Evolutionary conservation across 2,329 filamentous ascomycete species (phyloP), one percentile per base, ranked within the genome.

Genomic region (Arthrinium puccinioides): DNA sequence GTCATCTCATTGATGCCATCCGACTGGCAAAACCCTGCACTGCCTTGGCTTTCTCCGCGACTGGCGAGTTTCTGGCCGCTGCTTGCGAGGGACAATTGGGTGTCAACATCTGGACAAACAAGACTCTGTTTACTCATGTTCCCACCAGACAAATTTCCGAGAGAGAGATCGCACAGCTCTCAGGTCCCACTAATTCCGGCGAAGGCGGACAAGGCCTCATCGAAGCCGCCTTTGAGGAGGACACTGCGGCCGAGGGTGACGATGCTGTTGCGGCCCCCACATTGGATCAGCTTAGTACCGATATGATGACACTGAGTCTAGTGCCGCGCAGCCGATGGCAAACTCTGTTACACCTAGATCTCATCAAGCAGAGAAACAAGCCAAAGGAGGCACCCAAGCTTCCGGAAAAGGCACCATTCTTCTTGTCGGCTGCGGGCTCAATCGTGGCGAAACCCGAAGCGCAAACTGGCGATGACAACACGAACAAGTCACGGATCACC

Each of bases 51-150:
- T 94, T 97, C 68, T 95, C 92, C 0, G 72, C 72, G 2, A 94
- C 87, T 0, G 92, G 90, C 11, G 92, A 98, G 54, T 97, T 88
- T 51, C 74, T 98, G n/a, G 92, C 92, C 4, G 92, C 89, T 4
- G 84, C 88, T 0, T 81, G 88, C 37, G 79, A 87, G 37, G 84
- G 83, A 40, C 79, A 82, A 45, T 75, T 95, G 2, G 92, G 92
- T 10, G 82, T 98, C n/a, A 82, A 87, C 48, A 77, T 98, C 32
- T 98, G 92, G 90, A 96, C 87, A 16, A 98, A 98, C 62, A 86
- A 86, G 53, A 83, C 84, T 1, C 69, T 97, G 1, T 98, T 95
- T 68, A 85, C 82, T 39, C 88, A 95, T 50, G 79, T 95, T 0
- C 82, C 89, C 0, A 94, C 88, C 1, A 74, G 84, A 15, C 86